Evolutionary conservation across 2,329 filamentous ascomycete species (phyloP).

Genomic region (Dothideomycetidae sp.): DNA sequence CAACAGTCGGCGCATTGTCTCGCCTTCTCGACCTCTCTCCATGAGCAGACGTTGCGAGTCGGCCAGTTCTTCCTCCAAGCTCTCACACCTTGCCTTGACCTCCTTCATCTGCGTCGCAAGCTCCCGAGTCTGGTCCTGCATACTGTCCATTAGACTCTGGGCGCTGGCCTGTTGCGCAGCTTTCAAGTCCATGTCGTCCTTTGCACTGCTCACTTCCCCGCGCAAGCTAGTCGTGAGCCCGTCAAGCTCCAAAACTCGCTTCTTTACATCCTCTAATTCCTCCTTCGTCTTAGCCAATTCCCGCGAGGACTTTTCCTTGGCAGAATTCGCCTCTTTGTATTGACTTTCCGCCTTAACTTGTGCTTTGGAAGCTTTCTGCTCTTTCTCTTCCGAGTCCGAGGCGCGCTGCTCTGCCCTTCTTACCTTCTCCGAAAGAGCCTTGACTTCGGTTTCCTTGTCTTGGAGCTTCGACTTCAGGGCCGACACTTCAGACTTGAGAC

Average conservation of each 20-base stretch:
- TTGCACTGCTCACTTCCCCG: constrained; percentile 51
- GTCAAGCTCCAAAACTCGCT: constrained; percentile 59
- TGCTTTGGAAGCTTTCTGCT: constrained; percentile 60
- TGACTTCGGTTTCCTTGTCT: constrained; percentile 67
- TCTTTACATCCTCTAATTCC: constrained; percentile 44
- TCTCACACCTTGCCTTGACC: constrained; percentile 64
- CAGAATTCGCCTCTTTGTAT: constrained; percentile 61
- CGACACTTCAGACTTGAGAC: constrained; percentile 60
- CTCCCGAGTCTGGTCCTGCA: constrained; percentile 85
- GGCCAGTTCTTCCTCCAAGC: constrained; percentile 77
- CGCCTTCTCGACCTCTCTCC: constrained; percentile 79
- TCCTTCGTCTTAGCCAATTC: constrained; percentile 61
- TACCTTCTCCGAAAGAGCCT: constrained; percentile 63
- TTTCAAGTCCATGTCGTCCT: constrained; percentile 74
- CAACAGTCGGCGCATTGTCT: constrained; percentile 84
- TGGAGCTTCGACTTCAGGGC: constrained; percentile 53
- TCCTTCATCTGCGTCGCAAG: constrained; percentile 86
- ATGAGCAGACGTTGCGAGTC: constrained; percentile 76
- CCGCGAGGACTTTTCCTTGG: constrained; percentile 53
- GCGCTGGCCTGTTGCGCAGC: constrained; percentile 72
- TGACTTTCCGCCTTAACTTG: constrained; percentile 64
- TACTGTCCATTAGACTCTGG: constrained; percentile 73
- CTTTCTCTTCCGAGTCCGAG: constrained; percentile 63
- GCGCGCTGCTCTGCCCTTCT: constrained; percentile 58
- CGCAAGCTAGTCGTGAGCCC: constrained; percentile 55